Percentiles rank a stretch among this genome's conserved stretches.
Conservation (phyloP, 192 early-diverging fungal species). For the Backusella morwellensis region DNA sequence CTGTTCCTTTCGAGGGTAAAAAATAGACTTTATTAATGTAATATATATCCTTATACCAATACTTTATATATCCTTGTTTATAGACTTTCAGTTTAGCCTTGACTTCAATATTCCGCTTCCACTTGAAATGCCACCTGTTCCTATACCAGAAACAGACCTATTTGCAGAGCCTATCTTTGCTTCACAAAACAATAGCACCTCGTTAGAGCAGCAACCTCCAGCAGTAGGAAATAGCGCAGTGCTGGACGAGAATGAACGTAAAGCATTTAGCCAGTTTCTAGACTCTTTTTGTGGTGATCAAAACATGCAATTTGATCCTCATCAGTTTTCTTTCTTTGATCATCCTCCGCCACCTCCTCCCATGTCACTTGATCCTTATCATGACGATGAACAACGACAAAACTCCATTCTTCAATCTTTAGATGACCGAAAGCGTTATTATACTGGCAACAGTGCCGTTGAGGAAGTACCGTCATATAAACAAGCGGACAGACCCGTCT, state of each 20-base stretch:
- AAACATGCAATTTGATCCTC: constrained; percentile 27
- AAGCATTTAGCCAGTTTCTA: constrained; percentile 49
- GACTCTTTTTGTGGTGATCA: constrained; percentile 49
- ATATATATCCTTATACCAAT: background rate
- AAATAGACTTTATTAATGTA: no score
- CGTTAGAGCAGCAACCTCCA: background rate
- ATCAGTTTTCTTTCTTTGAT: background rate
- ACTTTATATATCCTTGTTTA: background rate
- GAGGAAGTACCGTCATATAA: background rate
- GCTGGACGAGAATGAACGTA: constrained; percentile 42
- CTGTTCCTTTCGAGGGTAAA: constrained; percentile 39
- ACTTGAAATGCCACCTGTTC: constrained; percentile 1
- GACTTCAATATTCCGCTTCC: background rate
- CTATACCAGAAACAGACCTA: background rate
- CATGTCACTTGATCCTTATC: background rate
- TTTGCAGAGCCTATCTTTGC: background rate
- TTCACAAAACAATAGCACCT: background rate
- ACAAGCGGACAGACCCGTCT: background rate
- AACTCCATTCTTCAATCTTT: constrained; percentile 5
- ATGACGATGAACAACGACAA: constrained; percentile 4
- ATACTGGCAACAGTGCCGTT: background rate
- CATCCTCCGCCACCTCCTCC: constrained; percentile 2
- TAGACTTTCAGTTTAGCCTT: constrained; percentile 39
- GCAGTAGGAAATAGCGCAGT: constrained; percentile 7
- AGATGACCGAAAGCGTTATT: constrained; percentile 6